phyloP scores from a whole-genome alignment of 495 filamentous ascomycete genomes.

The Penicillium odoratum region DNA sequence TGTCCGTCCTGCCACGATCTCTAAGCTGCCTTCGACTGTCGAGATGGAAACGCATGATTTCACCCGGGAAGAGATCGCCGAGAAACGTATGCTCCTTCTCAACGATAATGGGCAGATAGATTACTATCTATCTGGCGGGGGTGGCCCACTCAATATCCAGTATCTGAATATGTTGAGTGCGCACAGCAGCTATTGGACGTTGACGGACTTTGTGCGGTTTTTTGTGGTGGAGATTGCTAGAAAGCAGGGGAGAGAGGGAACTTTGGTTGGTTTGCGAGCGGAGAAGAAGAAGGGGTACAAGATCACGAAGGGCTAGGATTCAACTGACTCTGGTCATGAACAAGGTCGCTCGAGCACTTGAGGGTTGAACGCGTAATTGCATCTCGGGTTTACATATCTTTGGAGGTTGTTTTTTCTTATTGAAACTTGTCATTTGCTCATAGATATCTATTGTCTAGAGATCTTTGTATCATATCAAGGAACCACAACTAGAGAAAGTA shows the following conservation, averaged over 20 bases:
- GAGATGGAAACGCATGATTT: slow-evolving; percentile 97
- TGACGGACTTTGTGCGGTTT: slow-evolving; percentile 81
- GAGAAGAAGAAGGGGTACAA: slow-evolving; percentile 65
- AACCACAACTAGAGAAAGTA: not conserved
- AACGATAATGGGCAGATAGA: slow-evolving; percentile 98
- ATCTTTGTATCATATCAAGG: slow-evolving; percentile 7
- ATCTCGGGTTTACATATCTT: slow-evolving; percentile 7
- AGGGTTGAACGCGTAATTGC: not conserved
- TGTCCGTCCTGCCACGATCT: slow-evolving; percentile 41
- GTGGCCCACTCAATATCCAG: slow-evolving; percentile 85
- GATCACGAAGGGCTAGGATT: slow-evolving; percentile 28
- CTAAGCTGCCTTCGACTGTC: slow-evolving; percentile 81
- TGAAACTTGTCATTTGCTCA: slow-evolving; percentile 14
- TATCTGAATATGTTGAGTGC: slow-evolving; percentile 97
- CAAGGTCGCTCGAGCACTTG: not conserved
- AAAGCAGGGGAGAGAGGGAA: slow-evolving; percentile 64
- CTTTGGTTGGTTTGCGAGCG: slow-evolving; percentile 68
- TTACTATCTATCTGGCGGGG: slow-evolving; percentile 76
- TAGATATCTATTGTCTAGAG: slow-evolving; percentile 14
- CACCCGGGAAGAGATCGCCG: slow-evolving; percentile 85
- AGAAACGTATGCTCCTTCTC: slow-evolving; percentile 80
- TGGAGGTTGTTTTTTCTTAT: not conserved
- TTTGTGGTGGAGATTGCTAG: slow-evolving; percentile 85
- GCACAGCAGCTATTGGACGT: slow-evolving; percentile 92
- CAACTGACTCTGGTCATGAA: not conserved